Conservation (phyloP, 495 filamentous ascomycete genomes). For the Penicillium robsamsonii region DNA sequence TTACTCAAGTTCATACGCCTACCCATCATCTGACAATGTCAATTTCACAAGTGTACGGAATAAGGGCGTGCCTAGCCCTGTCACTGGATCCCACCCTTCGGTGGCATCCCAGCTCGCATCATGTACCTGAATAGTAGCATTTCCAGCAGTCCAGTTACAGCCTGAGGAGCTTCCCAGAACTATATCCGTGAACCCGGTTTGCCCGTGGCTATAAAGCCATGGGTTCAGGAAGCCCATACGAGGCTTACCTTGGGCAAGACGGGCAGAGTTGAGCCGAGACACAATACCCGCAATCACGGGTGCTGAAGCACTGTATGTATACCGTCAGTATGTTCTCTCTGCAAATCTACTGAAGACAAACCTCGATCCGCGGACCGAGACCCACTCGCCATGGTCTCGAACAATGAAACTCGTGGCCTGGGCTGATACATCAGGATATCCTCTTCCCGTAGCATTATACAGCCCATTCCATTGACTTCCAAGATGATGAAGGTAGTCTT, state of each 20-base stretch:
- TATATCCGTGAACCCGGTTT: conserved; percentile 56
- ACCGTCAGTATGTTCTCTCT: conserved; percentile 11
- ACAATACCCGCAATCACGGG: conserved; percentile 55
- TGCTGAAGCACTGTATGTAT: conserved; percentile 42
- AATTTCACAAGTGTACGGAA: conserved; percentile 21
- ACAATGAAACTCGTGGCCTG: conserved; percentile 45
- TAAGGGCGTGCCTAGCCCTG: conserved; percentile 32
- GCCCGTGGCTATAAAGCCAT: conserved; percentile 54
- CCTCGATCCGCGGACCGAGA: conserved; percentile 44
- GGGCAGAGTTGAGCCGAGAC: conserved; percentile 58
- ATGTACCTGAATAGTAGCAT: conserved; percentile 36
- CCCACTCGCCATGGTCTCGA: conserved; percentile 36
- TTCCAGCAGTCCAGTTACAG: conserved; percentile 41
- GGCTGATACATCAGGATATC: conserved; percentile 68
- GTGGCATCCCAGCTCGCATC: conserved; percentile 51
- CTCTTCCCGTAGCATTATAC: conserved; percentile 64
- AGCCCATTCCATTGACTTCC: conserved; percentile 39
- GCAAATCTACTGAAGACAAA: conserved; percentile 18
- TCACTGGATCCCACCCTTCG: conserved; percentile 38
- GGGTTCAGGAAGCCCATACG: conserved; percentile 64
- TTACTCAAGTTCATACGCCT: not conserved
- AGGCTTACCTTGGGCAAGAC: conserved; percentile 44
- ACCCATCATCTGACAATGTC: conserved; percentile 7
- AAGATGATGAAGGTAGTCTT: conserved; percentile 48
- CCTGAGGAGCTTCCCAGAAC: conserved; percentile 52